These are phyloP conservation scores for Phytopythium mirpurense DNA, from an alignment of 352 stramenopile genomes.

Conservation along the genomic window DNA sequence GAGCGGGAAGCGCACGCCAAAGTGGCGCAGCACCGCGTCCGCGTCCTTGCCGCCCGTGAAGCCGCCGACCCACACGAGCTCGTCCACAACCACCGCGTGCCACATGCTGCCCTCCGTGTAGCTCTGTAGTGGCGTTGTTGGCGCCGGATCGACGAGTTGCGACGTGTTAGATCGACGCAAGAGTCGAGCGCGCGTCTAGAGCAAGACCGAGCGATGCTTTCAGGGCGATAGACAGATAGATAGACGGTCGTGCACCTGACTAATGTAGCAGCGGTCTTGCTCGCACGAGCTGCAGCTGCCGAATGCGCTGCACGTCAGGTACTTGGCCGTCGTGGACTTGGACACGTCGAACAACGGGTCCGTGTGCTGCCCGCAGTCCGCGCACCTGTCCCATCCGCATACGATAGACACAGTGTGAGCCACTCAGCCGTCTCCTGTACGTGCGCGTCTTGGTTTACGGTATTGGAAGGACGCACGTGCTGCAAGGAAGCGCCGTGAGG, in stretches of 20 bases:
- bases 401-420: too few relatives aligned
- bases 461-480: slow-evolving; percentile 17
- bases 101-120: slow-evolving; percentile 89
- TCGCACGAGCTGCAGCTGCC: slow-evolving; percentile 44
- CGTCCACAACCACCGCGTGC: slow-evolving; percentile 71
- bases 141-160: too few relatives aligned
- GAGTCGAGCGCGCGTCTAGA: too few relatives aligned
- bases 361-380: slow-evolving; percentile 65
- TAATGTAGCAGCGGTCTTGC: slow-evolving; percentile 65
- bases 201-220: too few relatives aligned
- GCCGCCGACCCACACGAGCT: slow-evolving; percentile 78
- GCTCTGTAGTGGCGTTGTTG: slow-evolving; percentile 31
- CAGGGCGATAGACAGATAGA: background rate
- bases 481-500: slow-evolving; percentile 74
- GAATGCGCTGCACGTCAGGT: slow-evolving; percentile 54
- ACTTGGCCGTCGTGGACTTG: slow-evolving; percentile 76
- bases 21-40: slow-evolving; percentile 48
- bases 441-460: too few relatives aligned
- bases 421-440: too few relatives aligned
- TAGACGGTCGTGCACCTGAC: slow-evolving; percentile 32
- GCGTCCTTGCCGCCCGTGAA: slow-evolving; percentile 33
- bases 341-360: slow-evolving; percentile 65
- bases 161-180: too few relatives aligned
- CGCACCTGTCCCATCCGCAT: too few relatives aligned
- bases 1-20: slow-evolving; percentile 68